Evolutionary conservation across 1,284 basidiomycete species (phyloP), one percentile per base, ranked within the genome.

Genomic region (Schizophyllum amplum): DNA sequence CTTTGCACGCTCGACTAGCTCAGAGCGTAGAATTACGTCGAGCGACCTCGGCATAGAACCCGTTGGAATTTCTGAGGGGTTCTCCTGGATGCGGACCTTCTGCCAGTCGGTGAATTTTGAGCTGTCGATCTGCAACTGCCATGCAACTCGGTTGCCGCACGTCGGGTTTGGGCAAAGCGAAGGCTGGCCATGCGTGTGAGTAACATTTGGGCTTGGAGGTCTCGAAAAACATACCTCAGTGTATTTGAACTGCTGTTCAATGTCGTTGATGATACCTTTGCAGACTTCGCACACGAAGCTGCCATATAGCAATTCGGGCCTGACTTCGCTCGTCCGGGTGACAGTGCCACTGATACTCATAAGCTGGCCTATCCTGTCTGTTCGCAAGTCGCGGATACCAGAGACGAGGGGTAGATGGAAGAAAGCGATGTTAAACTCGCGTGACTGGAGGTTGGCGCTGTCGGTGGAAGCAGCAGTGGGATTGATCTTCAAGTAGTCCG

Each of bases 211-310:
- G 7, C 7, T 9, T 9, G 33, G 13, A 42, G 11, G 33, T 9
- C 2, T 4, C 3, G 13, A 9, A 42, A 17, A 42, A 17, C 33
- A 3, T 82, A 92, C 92, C 77, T 99, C 97, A 22, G 97, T 99
- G 71, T 98, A 99, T 71, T 98, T 98, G 82, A 99, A 99, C 69
- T 99, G 97, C 69, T 99, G 97, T 69, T 99, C 97, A 55, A 99
- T 88, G 65, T 98, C 95, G 59, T 90, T 84, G n/a, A 98, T 87
- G 6, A 88, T 76, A 46, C 89, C 90, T 55, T 84, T 82, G 71
- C 97, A 99, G 49, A 88, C 80, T 68, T 92, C 87, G 67, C 97
- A 99, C 52, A 89, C 85, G 70, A 98, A 99, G 56, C 92, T 95
- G 20, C 95, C 97, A 65, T 83, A 94, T 17, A 98, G 78, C 50